Conservation (phyloP, 768 basidiomycete species). For the Xanthoconium purpureum region DNA sequence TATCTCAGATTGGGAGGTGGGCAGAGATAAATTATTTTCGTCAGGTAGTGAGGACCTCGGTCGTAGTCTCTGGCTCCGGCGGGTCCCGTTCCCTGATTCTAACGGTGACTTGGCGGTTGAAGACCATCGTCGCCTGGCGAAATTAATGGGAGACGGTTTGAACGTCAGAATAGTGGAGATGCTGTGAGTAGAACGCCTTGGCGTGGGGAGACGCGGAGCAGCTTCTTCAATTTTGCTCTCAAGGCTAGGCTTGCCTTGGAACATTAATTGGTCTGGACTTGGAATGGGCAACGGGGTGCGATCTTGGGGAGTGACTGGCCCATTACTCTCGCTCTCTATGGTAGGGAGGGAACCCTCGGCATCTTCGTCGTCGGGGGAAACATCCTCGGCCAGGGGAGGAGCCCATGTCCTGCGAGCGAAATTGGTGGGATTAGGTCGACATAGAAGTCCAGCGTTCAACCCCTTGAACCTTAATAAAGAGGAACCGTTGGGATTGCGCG, state of each 20-base stretch:
- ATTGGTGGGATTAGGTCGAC: conserved; percentile 58
- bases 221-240: conserved; percentile 22
- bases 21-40: conserved; percentile 30
- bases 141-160: conserved; percentile 63
- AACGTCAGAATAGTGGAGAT: conserved; percentile 46
- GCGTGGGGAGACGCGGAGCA: conserved; percentile 23
- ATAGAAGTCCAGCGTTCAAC: conserved; percentile 46
- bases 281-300: conserved; percentile 41
- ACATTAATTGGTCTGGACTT: conserved; percentile 29
- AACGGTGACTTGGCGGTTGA: conserved; percentile 37
- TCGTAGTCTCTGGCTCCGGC: conserved; percentile 35
- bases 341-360: conserved; percentile 33
- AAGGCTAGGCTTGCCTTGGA: conserved; percentile 14
- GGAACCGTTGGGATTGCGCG: conserved; percentile 26
- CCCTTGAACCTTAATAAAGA: conserved; percentile 30
- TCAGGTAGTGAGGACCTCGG: conserved; percentile 29
- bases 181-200: conserved; percentile 17
- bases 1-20: conserved; percentile 28
- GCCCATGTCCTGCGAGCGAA: conserved; percentile 60
- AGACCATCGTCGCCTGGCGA: conserved; percentile 61
- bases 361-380: conserved; percentile 32
- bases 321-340: conserved; percentile 45
- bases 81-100: conserved; percentile 33
- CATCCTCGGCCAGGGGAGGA: conserved; percentile 37
- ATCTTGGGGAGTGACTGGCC: conserved; percentile 60